Evolutionary conservation across 345 rosid genomes (phyloP), one percentile per base, ranked within the genome.

Genomic region (Capsella bursapastoris): DNA sequence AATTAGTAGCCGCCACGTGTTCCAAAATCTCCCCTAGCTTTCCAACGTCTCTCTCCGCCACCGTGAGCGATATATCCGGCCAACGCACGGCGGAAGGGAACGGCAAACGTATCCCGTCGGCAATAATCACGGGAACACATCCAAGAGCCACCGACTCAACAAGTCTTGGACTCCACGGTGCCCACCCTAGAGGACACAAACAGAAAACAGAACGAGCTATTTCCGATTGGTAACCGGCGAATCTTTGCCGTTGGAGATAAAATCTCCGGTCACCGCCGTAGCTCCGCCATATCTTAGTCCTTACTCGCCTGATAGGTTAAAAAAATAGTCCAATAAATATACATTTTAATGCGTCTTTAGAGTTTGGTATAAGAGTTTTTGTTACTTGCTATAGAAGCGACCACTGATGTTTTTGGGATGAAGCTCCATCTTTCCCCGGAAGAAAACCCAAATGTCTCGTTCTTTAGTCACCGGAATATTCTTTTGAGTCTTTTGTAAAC

Each of bases 151-250:
- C 93, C 0, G 98, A 87, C 68, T 94, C 98, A 5, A 92, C 97
- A 22, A 94, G 84, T 55, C 98, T 85, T 3, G 98, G 98, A 35
- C 96, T 94, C 98, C 98, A 94, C 1, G 98, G 97, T 72, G 98
- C 98, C 98, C 98, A 94, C 44, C 98, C 98, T 0, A 94, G 83
- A 0, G 98, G 98, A 64, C 97, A 91, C 18, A 94, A 71, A 71
- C 98, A 94, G 57, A 91, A 94, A 29, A 87, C 86, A 0, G 98
- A 94, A 32, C 96, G 88, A 6, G 74, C 87, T 2, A 94, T 91
- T 68, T 94, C 98, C 63, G 92, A 83, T 82, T 85, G 95, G 90
- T 86, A 94, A 64, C 93, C 93, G 77, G 83, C 68, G 15, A 91
- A 91, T 62, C 92, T 84, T 13, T 88, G 87, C 45, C 97, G 81